phyloP scores from a whole-genome alignment of 2,329 filamentous ascomycete species.

The Escovopsis sp. region DNA sequence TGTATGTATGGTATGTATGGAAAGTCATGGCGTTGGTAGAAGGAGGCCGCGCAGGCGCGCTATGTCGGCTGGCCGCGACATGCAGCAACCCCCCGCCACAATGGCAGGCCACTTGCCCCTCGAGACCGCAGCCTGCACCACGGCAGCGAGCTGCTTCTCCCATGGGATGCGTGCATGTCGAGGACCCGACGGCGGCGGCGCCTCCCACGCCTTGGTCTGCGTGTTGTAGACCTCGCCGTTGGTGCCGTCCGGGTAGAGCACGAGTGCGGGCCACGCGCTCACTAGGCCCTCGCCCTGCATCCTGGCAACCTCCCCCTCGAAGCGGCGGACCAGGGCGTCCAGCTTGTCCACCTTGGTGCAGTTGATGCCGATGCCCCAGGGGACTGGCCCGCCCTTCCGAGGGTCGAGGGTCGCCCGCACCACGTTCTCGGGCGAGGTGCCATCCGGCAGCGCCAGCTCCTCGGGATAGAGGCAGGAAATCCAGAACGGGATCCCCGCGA shows the following conservation, averaged over 20 bases:
- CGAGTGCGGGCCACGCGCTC: slow-evolving; percentile 34
- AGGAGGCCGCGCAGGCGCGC: slow-evolving; percentile 9
- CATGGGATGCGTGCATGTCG: slow-evolving; percentile 22
- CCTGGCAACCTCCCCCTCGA: slow-evolving; percentile 32
- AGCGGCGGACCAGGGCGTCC: slow-evolving; percentile 36
- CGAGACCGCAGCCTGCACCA: slow-evolving; percentile 22
- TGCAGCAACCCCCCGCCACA: slow-evolving; percentile 40
- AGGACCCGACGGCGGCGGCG: slow-evolving; percentile 13
- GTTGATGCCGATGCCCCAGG: slow-evolving; percentile 53
- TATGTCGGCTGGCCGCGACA: slow-evolving; percentile 25
- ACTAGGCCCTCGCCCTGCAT: slow-evolving; percentile 22
- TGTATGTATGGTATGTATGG: no score
- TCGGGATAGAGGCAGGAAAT: slow-evolving; percentile 49
- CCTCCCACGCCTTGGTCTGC: slow-evolving; percentile 43
- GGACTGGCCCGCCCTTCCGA: slow-evolving; percentile 15
- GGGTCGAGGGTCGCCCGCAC: slow-evolving; percentile 24
- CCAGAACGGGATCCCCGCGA: slow-evolving; percentile 35
- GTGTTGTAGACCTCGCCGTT: slow-evolving; percentile 55
- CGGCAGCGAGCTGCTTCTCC: slow-evolving; percentile 29
- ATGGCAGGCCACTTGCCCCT: slow-evolving; percentile 29
- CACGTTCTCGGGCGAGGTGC: slow-evolving; percentile 24
- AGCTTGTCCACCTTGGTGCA: slow-evolving; percentile 54
- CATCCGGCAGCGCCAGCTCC: slow-evolving; percentile 40
- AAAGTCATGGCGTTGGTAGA: no score
- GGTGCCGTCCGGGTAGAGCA: slow-evolving; percentile 56